Conservation (phyloP, 768 basidiomycete species). For the Porphyrellus cyaneotinctus region DNA sequence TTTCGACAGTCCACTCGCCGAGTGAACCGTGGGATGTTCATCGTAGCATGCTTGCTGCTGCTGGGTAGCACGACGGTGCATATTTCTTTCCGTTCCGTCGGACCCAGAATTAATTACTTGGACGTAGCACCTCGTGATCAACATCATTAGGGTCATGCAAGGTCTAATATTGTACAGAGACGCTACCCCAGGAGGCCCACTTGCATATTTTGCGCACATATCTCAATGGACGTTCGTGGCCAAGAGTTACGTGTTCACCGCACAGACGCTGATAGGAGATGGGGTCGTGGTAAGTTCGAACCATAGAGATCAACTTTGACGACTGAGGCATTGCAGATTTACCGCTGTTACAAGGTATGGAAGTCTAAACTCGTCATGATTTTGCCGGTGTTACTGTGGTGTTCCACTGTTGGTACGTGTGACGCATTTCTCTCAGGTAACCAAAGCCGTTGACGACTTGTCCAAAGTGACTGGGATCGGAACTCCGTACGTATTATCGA, state of each 20-base stretch:
- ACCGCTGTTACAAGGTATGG: background rate
- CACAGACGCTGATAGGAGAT: background rate
- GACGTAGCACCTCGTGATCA: background rate
- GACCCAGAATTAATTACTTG: background rate
- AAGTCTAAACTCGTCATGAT: background rate
- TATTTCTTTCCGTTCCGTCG: background rate
- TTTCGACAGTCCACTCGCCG: background rate
- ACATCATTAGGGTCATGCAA: background rate
- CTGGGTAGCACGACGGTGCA: background rate
- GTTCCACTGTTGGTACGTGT: background rate
- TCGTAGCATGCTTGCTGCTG: background rate
- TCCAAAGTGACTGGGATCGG: background rate
- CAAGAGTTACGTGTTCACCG: background rate
- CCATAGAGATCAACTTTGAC: background rate
- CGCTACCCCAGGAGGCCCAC: background rate
- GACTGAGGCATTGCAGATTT: background rate
- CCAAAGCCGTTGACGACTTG: background rate
- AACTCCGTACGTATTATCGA: background rate
- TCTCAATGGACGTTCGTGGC: background rate
- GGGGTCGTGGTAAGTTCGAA: background rate
- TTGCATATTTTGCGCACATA: background rate
- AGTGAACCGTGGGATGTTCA: background rate
- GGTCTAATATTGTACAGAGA: background rate
- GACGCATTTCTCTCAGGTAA: background rate
- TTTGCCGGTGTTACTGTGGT: background rate